phyloP scores from a whole-genome alignment of 2,329 filamentous ascomycete species.

The Monosporascus sp. region DNA sequence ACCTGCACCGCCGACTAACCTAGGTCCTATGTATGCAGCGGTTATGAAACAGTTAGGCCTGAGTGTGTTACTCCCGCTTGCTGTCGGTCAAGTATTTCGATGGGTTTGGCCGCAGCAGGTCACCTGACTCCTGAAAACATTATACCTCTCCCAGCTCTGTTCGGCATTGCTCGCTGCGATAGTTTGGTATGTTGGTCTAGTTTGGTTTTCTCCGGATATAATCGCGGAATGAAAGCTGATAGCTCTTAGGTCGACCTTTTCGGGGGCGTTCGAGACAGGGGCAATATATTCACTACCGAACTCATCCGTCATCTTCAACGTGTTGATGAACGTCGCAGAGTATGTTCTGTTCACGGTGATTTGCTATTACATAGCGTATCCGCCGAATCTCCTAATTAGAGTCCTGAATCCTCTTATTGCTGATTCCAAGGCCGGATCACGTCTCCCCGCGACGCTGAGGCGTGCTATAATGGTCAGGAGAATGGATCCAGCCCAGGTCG shows the following conservation, averaged over 20 bases:
- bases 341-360: constrained; percentile 59
- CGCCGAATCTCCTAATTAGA: constrained; percentile 29
- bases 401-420: constrained; percentile 29
- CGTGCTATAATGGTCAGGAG: constrained; percentile 41
- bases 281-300: constrained; percentile 54
- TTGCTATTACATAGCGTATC: constrained; percentile 48
- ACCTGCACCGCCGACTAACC: constrained; percentile 45
- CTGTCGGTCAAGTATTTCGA: constrained; percentile 56
- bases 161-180: constrained; percentile 43
- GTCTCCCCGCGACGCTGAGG: constrained; percentile 24
- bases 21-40: constrained; percentile 57
- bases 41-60: constrained; percentile 66
- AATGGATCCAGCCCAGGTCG: constrained; percentile 55
- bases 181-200: constrained; percentile 36
- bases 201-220: too few species aligned
- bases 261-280: constrained; percentile 58
- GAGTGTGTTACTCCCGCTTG: constrained; percentile 60
- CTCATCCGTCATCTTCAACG: constrained; percentile 59
- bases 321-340: constrained; percentile 61
- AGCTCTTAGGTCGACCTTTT: constrained; percentile 58
- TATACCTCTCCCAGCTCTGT: constrained; percentile 47
- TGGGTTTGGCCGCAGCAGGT: constrained; percentile 45
- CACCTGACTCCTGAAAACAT: constrained; percentile 45
- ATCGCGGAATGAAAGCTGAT: constrained; percentile 23
- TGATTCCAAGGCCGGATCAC: constrained; percentile 21